Evolutionary conservation across 1,139 yeast genomes (phyloP).

Genomic region (Yamadazyma aaseri): DNA sequence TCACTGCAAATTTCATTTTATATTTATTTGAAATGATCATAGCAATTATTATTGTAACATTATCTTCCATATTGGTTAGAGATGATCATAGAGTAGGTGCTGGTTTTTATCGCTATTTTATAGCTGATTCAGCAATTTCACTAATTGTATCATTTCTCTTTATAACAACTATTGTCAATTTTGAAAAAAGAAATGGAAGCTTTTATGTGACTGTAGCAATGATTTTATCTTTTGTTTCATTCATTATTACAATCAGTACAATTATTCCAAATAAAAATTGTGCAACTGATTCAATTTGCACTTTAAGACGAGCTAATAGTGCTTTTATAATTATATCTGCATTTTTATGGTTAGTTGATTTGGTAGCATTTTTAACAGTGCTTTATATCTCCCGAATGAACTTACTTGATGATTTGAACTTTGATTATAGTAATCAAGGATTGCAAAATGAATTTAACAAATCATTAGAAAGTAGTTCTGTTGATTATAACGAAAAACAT

Average conservation of each 20-base stretch:
- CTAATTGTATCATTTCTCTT: conserved; percentile 35
- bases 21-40: conserved; percentile 36
- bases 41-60: conserved; percentile 32
- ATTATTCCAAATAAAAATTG: conserved; percentile 26
- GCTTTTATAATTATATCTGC: conserved; percentile 40
- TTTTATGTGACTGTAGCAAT: conserved; percentile 40
- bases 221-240: conserved; percentile 32
- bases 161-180: conserved; percentile 34
- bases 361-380: conserved; percentile 42
- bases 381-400: conserved; percentile 41
- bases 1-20: conserved; percentile 31
- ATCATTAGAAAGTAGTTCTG: conserved; percentile 12
- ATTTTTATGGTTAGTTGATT: conserved; percentile 39
- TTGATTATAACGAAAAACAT: conserved; percentile 7
- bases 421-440: conserved; percentile 31
- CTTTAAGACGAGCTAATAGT: conserved; percentile 35
- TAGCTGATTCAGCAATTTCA: conserved; percentile 39
- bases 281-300: conserved; percentile 24
- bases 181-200: conserved; percentile 43
- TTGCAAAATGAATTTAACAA: conserved; percentile 15
- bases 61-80: conserved; percentile 27
- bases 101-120: conserved; percentile 36
- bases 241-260: conserved; percentile 29
- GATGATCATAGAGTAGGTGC: conserved; percentile 22
- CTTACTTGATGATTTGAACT: conserved; percentile 35